These are phyloP conservation scores for Blastomyces gilchristii DNA, from an alignment of 2,329 filamentous ascomycete genomes.

Conservation along the genomic window DNA sequence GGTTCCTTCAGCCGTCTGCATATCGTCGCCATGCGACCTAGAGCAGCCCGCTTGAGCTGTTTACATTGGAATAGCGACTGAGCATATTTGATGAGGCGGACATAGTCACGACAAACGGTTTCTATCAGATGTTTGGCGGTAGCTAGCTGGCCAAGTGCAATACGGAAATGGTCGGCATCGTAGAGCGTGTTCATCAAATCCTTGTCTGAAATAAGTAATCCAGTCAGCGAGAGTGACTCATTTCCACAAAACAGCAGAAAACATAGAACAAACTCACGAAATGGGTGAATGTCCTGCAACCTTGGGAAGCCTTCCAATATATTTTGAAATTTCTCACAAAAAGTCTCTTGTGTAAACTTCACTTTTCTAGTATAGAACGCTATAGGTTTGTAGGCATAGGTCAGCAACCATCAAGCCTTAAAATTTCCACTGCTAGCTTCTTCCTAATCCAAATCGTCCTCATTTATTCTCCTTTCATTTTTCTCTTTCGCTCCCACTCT, in stretches of 20 bases:
- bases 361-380: conserved; percentile 96
- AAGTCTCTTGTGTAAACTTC: conserved; percentile 96
- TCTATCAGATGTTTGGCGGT: conserved; percentile 96
- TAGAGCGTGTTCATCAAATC: conserved; percentile 95
- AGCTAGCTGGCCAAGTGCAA: conserved; percentile 88
- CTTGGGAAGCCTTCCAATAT: conserved; percentile 91
- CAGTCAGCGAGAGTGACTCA: conserved; percentile 1
- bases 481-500: not conserved
- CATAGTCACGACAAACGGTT: conserved; percentile 91
- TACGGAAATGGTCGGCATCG: conserved; percentile 95
- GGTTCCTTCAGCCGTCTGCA: conserved; percentile 91
- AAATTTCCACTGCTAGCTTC: not conserved
- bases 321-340: conserved; percentile 80
- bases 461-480: not conserved
- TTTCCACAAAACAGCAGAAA: conserved; percentile 16
- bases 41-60: conserved; percentile 88
- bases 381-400: conserved; percentile 23
- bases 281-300: conserved; percentile 88
- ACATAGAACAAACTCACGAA: conserved; percentile 50
- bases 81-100: conserved; percentile 90
- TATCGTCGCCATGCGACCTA: conserved; percentile 97
- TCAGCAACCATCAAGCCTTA: conserved; percentile 19
- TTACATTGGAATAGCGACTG: conserved; percentile 98
- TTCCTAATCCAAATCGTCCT: not conserved
- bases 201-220: conserved; percentile 43